Evolutionary conservation across 2,329 filamentous ascomycete genomes (phyloP).

Genomic region (Trichoderma atroviride): DNA sequence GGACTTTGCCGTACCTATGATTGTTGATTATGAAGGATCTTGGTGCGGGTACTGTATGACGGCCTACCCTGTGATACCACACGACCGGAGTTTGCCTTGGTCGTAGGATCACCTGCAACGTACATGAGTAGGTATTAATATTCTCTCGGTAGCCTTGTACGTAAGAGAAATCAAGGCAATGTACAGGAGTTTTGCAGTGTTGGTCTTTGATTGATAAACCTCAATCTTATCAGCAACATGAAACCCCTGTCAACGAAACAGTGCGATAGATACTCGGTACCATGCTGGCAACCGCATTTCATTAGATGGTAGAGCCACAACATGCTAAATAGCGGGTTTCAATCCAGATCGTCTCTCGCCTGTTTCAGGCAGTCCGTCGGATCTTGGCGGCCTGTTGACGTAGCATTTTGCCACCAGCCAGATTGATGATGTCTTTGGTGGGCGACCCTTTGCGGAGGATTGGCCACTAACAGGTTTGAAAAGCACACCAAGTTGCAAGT

Average conservation of each 20-base stretch:
- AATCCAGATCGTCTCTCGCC: constrained; percentile 4
- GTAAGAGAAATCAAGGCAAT: background rate
- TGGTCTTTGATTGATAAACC: background rate
- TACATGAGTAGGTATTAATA: background rate
- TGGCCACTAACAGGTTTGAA: background rate
- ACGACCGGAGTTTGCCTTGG: background rate
- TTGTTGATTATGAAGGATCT: background rate
- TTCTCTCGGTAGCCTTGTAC: background rate
- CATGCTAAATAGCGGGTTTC: background rate
- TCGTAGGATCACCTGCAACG: too few species aligned
- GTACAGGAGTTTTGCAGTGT: background rate
- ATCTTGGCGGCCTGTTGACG: constrained; percentile 1
- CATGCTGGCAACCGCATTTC: background rate
- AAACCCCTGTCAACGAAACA: background rate
- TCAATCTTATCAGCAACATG: background rate
- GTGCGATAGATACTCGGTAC: background rate
- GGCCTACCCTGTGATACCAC: background rate
- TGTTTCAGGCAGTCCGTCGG: background rate
- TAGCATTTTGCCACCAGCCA: constrained; percentile 17
- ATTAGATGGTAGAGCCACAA: background rate
- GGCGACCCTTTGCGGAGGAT: background rate
- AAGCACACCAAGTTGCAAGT: background rate
- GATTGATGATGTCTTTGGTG: constrained; percentile 3
- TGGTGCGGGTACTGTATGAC: background rate
- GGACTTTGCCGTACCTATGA: background rate